A percentile compares a stretch with the other conserved stretches of the same genome.
Evolutionary conservation across 495 filamentous ascomycete genomes (phyloP).

Genomic region (Staphylotrichum tortipilum): DNA sequence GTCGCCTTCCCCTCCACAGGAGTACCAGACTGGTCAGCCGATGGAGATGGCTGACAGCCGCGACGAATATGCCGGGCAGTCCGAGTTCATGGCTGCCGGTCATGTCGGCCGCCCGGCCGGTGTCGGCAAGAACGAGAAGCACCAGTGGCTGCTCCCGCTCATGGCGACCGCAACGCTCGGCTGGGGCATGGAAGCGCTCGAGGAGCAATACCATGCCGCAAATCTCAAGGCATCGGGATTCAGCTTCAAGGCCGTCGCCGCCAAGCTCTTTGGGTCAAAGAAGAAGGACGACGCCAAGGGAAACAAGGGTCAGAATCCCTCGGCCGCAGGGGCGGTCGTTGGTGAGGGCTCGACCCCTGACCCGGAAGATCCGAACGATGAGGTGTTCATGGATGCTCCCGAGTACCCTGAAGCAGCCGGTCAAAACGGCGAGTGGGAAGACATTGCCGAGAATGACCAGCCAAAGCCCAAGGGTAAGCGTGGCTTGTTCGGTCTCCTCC

Average conservation of each 20-base stretch:
- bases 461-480: not conserved
- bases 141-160: slow-evolving; percentile 10
- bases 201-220: slow-evolving; percentile 3
- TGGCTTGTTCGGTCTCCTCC: not conserved
- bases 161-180: slow-evolving; percentile 8
- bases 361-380: not conserved
- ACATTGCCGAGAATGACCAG: not conserved
- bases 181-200: slow-evolving; percentile 2
- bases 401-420: not conserved
- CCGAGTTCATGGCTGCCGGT: not conserved
- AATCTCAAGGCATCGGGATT: not conserved
- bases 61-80: not conserved
- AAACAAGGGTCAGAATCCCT: not conserved
- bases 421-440: not conserved
- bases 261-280: slow-evolving; percentile 3
- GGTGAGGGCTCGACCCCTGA: not conserved
- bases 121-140: slow-evolving; percentile 2
- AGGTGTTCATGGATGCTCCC: not conserved
- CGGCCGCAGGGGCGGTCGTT: not conserved
- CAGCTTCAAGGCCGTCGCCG: not conserved
- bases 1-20: not conserved
- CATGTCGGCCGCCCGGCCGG: not conserved
- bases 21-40: slow-evolving; percentile 2
- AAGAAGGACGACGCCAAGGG: not conserved
- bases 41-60: slow-evolving; percentile 1